Evolutionary conservation across 2,329 filamentous ascomycete genomes (phyloP).

Genomic region (Phialophora tarda): DNA sequence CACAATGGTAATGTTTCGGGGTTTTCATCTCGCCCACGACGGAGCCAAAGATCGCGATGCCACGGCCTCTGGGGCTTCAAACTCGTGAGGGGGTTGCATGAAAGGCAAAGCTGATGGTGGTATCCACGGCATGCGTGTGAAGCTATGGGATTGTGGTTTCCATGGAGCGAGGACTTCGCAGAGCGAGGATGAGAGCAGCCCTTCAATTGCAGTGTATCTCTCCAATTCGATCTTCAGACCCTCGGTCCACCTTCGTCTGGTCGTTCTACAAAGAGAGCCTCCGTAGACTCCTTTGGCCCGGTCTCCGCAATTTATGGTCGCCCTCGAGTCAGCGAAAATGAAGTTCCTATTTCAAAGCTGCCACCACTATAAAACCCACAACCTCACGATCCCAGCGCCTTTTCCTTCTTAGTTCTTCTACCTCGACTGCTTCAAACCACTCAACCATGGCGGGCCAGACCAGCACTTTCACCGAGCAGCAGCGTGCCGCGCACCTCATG

Average conservation of each 20-base stretch:
- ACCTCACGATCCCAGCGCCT: neutral
- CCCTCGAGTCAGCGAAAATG: neutral
- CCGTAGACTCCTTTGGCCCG: neutral
- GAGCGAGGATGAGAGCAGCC: neutral
- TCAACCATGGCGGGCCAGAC: neutral
- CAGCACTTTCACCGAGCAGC: slow-evolving; percentile 12
- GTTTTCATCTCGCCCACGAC: too few relatives aligned
- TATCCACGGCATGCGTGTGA: neutral
- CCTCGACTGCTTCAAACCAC: neutral
- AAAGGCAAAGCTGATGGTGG: neutral
- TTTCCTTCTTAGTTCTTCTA: neutral
- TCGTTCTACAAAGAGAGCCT: neutral
- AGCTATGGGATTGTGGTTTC: neutral
- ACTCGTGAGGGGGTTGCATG: neutral
- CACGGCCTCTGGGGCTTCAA: too few relatives aligned
- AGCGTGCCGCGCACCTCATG: slow-evolving; percentile 42
- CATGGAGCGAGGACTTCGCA: neutral
- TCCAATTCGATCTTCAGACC: neutral
- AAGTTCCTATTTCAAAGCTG: neutral
- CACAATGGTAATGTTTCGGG: too few relatives aligned
- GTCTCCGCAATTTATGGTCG: neutral
- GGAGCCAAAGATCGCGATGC: too few relatives aligned
- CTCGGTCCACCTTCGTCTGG: neutral
- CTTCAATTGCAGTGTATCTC: neutral
- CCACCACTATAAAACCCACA: neutral